These are phyloP conservation scores for Harrya chromipes DNA, from an alignment of 768 basidiomycete species.

Conservation along the genomic window DNA sequence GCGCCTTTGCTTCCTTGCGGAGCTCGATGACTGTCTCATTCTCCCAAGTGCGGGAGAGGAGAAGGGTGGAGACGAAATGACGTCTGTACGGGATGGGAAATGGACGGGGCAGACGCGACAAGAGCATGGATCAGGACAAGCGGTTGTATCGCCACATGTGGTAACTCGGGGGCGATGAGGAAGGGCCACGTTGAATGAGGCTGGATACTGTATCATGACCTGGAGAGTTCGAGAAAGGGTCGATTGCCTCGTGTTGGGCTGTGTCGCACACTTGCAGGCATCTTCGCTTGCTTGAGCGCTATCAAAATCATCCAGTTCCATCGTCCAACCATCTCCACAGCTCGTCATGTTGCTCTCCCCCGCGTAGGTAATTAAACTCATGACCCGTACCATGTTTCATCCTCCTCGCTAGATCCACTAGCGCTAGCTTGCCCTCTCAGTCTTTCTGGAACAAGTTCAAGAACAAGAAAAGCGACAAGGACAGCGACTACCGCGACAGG, in stretches of 20 bases:
- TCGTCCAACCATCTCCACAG: constrained; percentile 25
- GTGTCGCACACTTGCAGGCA: no score
- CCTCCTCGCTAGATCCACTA: constrained; percentile 56
- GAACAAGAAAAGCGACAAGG: constrained; percentile 58
- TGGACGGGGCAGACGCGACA: constrained; percentile 14
- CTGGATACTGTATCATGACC: background rate
- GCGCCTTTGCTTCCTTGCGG: constrained; percentile 50
- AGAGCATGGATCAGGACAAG: constrained; percentile 7
- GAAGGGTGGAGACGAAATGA: constrained; percentile 50
- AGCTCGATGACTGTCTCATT: constrained; percentile 48
- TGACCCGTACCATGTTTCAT: constrained; percentile 23
- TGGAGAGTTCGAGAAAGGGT: constrained; percentile 10
- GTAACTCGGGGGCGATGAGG: background rate
- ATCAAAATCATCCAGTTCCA: constrained; percentile 23
- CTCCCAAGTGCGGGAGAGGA: constrained; percentile 57
- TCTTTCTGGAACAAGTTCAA: constrained; percentile 67
- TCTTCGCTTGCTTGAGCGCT: background rate
- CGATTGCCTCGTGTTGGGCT: constrained; percentile 60
- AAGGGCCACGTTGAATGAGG: no score
- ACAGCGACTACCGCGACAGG: constrained; percentile 53
- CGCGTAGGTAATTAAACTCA: constrained; percentile 50
- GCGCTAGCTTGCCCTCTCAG: constrained; percentile 52
- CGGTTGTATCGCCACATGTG: no score
- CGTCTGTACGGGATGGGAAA: constrained; percentile 19
- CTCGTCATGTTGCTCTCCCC: constrained; percentile 74